Conservation (phyloP, 176 grass and related monocot genomes). For the Metroxylon sagu region DNA sequence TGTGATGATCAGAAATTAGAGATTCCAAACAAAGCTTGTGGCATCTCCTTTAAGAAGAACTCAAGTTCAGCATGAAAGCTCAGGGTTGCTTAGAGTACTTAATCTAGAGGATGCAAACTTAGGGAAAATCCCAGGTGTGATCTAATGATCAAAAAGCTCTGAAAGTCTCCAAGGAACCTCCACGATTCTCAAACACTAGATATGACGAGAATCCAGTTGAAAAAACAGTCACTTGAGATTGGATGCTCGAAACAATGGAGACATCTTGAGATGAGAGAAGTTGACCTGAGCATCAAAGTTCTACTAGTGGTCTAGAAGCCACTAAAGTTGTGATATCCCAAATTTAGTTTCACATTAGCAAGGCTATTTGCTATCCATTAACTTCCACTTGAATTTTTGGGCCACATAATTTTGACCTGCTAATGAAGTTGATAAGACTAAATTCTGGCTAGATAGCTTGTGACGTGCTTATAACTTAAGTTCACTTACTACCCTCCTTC, state of each 20-base stretch:
- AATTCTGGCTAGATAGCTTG: too few relatives aligned
- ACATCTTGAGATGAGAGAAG: slow-evolving; percentile 44
- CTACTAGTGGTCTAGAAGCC: neutral
- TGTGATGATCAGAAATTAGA: slow-evolving; percentile 4
- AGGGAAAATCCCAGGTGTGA: slow-evolving; percentile 17
- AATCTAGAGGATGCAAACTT: slow-evolving; percentile 34
- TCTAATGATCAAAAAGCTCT: slow-evolving; percentile 33
- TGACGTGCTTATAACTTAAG: too few relatives aligned
- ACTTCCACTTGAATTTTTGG: too few relatives aligned
- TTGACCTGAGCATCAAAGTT: slow-evolving; percentile 24
- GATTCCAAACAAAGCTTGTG: neutral
- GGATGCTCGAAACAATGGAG: slow-evolving; percentile 25
- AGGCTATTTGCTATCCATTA: too few relatives aligned
- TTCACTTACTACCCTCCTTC: too few relatives aligned
- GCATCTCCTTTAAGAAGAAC: slow-evolving; percentile 1
- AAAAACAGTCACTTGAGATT: slow-evolving; percentile 20
- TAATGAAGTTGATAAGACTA: too few relatives aligned
- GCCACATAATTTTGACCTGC: too few relatives aligned
- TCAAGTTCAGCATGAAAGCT: neutral
- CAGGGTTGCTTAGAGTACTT: slow-evolving; percentile 23
- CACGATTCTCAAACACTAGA: slow-evolving; percentile 37
- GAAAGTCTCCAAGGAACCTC: slow-evolving; percentile 24
- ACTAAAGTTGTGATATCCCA: too few relatives aligned
- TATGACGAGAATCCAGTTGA: slow-evolving; percentile 31
- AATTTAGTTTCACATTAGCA: too few relatives aligned